These are phyloP conservation scores for Protomyces inundatus DNA, from an alignment of 1,139 yeast genomes.

Conservation along the genomic window DNA sequence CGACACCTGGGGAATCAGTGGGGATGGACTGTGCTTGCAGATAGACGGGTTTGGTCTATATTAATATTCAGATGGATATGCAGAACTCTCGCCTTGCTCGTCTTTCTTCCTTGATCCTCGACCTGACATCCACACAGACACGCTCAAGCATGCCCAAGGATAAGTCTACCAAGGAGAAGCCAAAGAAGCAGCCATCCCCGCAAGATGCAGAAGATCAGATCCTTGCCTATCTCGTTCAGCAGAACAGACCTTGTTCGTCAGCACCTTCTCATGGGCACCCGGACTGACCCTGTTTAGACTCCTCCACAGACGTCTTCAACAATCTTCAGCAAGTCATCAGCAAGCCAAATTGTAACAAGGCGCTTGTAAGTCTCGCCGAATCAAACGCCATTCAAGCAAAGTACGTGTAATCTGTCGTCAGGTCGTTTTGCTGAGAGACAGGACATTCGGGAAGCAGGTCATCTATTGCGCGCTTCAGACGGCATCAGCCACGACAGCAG, in stretches of 20 bases:
- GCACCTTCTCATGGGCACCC: background rate
- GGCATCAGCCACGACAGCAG: background rate
- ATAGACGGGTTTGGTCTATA: no score
- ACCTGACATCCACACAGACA: background rate
- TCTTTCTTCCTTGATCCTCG: background rate
- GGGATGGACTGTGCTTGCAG: background rate
- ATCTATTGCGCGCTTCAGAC: background rate
- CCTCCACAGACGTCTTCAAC: background rate
- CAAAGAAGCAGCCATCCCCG: background rate
- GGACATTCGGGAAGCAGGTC: background rate
- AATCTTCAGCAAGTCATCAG: background rate
- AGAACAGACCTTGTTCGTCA: background rate
- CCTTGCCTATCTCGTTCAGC: background rate
- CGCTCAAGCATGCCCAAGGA: conserved; percentile 1
- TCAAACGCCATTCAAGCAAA: background rate
- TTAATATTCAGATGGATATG: background rate
- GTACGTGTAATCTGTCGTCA: background rate
- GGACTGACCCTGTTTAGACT: background rate
- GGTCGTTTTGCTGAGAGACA: background rate
- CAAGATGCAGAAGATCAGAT: background rate
- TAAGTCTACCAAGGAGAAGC: background rate
- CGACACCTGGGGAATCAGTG: background rate
- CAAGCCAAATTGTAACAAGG: background rate
- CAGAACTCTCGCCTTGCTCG: background rate
- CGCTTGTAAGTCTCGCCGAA: background rate